Conservation (phyloP, 257 asterid genomes). For the Nicotiana knightiana region DNA sequence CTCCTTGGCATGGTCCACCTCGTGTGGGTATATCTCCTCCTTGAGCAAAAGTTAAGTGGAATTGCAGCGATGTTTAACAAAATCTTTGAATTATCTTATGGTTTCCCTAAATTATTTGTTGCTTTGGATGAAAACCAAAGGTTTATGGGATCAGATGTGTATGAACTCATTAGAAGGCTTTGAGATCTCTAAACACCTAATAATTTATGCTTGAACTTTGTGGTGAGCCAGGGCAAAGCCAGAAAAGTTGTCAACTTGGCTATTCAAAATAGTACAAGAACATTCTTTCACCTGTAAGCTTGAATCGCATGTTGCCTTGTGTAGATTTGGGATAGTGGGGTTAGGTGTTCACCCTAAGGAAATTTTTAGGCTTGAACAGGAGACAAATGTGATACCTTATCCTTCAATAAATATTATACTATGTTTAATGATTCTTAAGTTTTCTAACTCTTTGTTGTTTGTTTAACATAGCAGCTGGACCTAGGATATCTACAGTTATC, state of each 20-base stretch:
- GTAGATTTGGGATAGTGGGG: constrained; percentile 1
- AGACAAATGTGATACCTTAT: neutral
- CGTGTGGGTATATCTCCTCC: neutral
- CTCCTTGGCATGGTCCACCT: neutral
- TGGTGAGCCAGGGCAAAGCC: neutral
- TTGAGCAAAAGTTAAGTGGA: neutral
- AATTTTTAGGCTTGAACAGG: neutral
- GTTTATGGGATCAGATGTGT: too few species aligned
- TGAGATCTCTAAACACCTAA: neutral
- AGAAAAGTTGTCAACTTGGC: neutral
- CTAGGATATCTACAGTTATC: neutral
- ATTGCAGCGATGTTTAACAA: neutral
- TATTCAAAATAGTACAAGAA: neutral
- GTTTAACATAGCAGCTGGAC: constrained; percentile 1
- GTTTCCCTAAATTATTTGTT: neutral
- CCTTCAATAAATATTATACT: neutral
- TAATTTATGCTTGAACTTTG: neutral
- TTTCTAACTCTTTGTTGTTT: neutral
- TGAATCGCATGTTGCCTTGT: neutral
- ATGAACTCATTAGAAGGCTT: neutral
- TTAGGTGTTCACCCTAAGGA: neutral
- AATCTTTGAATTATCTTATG: neutral
- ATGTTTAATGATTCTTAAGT: neutral
- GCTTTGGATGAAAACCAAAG: too few species aligned
- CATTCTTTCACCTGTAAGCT: neutral